Base-by-base conservation (phyloP, 1,284 basidiomycete species). In the Cystobasidium pallidum region DNA sequence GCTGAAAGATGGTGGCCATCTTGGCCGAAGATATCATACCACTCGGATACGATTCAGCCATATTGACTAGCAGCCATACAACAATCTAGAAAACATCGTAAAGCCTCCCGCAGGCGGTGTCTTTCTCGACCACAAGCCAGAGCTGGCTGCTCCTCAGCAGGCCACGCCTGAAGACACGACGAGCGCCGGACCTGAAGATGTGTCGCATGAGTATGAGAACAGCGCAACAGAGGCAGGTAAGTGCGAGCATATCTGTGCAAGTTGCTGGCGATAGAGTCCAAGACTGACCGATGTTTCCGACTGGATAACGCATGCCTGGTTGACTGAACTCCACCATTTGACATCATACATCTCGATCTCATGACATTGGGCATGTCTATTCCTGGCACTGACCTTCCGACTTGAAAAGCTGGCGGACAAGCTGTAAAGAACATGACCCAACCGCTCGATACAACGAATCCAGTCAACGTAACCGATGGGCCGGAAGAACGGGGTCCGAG, bases 181-280 rank as follows among this genome's bases (percentile, higher is more conserved):
- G 17, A 61, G 26, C 47, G 67, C 43, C 21, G 67, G 67, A 2
- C 34, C 30, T 26, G 57, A 59, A 51, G 67, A 70, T 24, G 45
- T 62, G 13, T 59, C 52, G 52, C 55, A 70, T 24, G 67, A 70
- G 47, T 70, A 62, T 36, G 58, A 59, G 45, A 70, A 70, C 45
- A 61, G 54, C 32, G 67, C 55, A 43, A 61, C 57, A 19, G 45
- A 47, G 34, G 57, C 28, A 49, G 67, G 67, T 59, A 26, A 41
- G 54, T 39, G 21, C 2, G 41, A 30, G 28, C 36, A 32, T 10
- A 28, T 24, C 39, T 11, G 19, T 24, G 28, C 13, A 24, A n/a
- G n/a, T n/a, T n/a, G n/a, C n/a, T n/a, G n/a, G n/a, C n/a, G n/a
- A n/a, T n/a, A n/a, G n/a, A n/a, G n/a, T n/a, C n/a, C n/a, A n/a